Evolutionary conservation across 345 rosid species (phyloP).

Genomic region (Hevea brasiliensis): DNA sequence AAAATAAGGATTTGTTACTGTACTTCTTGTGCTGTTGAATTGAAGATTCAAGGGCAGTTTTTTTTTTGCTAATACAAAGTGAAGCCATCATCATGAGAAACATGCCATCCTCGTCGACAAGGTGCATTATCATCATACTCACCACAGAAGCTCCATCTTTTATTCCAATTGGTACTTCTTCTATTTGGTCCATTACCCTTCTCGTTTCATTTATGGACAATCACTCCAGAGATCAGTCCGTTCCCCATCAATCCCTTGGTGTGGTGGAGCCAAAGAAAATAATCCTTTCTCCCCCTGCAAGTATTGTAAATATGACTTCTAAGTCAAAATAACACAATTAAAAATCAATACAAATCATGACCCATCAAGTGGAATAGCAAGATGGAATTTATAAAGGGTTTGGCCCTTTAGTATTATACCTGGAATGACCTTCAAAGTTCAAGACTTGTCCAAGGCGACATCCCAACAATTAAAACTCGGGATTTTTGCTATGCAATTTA

Average conservation of each 20-base stretch:
- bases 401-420: background rate
- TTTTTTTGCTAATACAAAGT: constrained; percentile 35
- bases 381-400: background rate
- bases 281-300: constrained; percentile 50
- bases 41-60: background rate
- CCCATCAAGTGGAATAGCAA: background rate
- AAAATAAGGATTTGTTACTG: background rate
- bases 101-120: constrained; percentile 52
- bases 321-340: background rate
- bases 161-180: constrained; percentile 50
- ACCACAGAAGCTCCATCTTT: constrained; percentile 29
- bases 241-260: constrained; percentile 66
- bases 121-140: constrained; percentile 58
- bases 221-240: constrained; percentile 63
- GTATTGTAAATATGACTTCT: constrained; percentile 1
- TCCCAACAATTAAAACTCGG: background rate
- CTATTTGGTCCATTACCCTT: constrained; percentile 47
- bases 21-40: background rate
- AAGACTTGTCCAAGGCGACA: no score
- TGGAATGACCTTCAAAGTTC: background rate
- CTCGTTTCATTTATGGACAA: constrained; percentile 60
- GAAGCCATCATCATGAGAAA: constrained; percentile 62
- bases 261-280: constrained; percentile 57
- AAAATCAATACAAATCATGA: background rate
- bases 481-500: background rate